Evolutionary conservation across 106 monocot genomes (phyloP).

Genomic region (Apostasia shenzhenica): DNA sequence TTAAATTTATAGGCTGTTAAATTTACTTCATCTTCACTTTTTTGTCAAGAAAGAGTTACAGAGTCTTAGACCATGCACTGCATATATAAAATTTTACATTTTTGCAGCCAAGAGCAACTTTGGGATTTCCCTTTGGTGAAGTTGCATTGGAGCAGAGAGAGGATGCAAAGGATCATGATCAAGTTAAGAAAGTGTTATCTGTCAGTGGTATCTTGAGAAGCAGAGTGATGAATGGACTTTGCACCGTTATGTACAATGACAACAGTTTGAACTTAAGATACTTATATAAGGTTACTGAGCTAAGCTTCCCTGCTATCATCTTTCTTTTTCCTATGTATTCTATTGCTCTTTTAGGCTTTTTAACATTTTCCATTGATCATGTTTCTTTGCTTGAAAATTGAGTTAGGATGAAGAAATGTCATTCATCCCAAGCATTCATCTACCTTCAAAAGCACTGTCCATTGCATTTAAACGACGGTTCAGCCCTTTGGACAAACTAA

Average conservation of each 20-base stretch:
- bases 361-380: neutral
- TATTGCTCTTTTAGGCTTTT: constrained; percentile 1
- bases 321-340: neutral
- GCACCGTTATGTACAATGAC: constrained; percentile 47
- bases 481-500: constrained; percentile 74
- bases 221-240: constrained; percentile 58
- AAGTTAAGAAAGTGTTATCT: constrained; percentile 31
- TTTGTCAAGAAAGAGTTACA: no score
- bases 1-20: no score
- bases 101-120: constrained; percentile 68
- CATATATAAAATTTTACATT: neutral
- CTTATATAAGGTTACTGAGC: constrained; percentile 62
- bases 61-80: no score
- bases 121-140: constrained; percentile 77
- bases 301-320: neutral
- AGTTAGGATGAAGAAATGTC: constrained; percentile 78
- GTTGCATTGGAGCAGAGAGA: constrained; percentile 56
- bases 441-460: constrained; percentile 71
- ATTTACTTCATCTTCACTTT: no score
- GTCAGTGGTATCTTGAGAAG: constrained; percentile 60
- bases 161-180: constrained; percentile 27
- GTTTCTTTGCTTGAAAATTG: neutral
- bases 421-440: constrained; percentile 64
- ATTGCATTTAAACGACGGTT: constrained; percentile 83
- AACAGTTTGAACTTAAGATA: constrained; percentile 75